A percentile compares a stretch with the other conserved stretches of the same genome.
Evolutionary conservation across 129 eudicot genomes (phyloP).

Genomic region (Tagetes patula): DNA sequence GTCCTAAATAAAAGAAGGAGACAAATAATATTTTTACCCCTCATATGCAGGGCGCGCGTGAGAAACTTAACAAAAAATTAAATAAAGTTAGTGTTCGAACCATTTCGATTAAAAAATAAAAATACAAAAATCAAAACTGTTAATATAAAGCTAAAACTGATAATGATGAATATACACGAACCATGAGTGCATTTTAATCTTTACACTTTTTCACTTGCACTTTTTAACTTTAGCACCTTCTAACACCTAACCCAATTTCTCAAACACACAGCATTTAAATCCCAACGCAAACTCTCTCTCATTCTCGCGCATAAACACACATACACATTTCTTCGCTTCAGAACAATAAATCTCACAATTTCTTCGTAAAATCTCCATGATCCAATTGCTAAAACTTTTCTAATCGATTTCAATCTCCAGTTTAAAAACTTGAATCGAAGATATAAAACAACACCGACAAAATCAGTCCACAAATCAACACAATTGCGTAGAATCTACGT

Average conservation of each 20-base stretch:
- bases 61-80: no score
- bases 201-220: no score
- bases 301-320: constrained; percentile 12
- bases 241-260: not conserved
- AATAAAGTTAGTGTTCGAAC: no score
- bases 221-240: no score
- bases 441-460: constrained; percentile 4
- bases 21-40: no score
- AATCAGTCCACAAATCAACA: not conserved
- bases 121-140: no score
- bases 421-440: constrained; percentile 8
- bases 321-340: constrained; percentile 15
- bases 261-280: constrained; percentile 18
- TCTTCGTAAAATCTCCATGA: not conserved
- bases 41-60: no score
- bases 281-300: constrained; percentile 19
- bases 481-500: not conserved
- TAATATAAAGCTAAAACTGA: no score
- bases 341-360: not conserved
- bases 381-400: not conserved
- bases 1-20: no score
- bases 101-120: no score
- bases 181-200: no score
- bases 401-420: not conserved
- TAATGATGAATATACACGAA: no score